These are phyloP conservation scores for Leccinum pachyderme DNA, from an alignment of 1,284 basidiomycete species.

Conservation along the genomic window DNA sequence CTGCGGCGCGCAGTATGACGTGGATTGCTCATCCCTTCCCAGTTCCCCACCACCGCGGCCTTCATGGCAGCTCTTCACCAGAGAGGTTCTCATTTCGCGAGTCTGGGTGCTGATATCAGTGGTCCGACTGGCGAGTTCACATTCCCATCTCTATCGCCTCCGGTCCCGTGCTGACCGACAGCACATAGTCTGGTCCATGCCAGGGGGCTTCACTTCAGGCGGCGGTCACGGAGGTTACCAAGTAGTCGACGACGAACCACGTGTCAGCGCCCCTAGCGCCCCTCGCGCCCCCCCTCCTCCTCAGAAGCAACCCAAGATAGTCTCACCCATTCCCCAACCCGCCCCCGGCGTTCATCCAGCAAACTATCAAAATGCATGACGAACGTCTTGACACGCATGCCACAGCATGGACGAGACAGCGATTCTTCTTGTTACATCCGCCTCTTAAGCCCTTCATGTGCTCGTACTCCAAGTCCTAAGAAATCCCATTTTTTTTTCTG, in stretches of 20 bases:
- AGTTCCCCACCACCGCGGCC: constrained; percentile 62
- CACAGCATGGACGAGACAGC: not conserved
- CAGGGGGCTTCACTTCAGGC: constrained; percentile 67
- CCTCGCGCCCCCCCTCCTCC: constrained; percentile 37
- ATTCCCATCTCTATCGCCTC: not conserved
- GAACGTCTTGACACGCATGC: not conserved
- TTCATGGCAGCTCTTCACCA: constrained; percentile 58
- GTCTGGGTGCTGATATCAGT: constrained; percentile 54
- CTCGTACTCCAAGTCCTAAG: constrained; percentile 31
- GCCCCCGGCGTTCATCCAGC: constrained; percentile 20
- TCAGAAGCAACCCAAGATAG: constrained; percentile 13
- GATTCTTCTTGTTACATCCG: not conserved
- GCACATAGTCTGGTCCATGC: constrained; percentile 80
- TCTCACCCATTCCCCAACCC: constrained; percentile 14
- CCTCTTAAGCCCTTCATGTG: constrained; percentile 26
- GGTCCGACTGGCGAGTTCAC: constrained; percentile 59
- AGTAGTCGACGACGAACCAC: constrained; percentile 63
- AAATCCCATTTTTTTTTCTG: constrained; percentile 54
- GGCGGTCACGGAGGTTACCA: constrained; percentile 66
- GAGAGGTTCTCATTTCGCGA: constrained; percentile 59
- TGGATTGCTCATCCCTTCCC: not conserved
- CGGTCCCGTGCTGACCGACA: not conserved
- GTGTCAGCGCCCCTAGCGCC: constrained; percentile 28
- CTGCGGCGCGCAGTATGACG: not conserved
- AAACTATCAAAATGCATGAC: constrained; percentile 27